These are phyloP conservation scores for Incumbomyces delicatus DNA, from an alignment of 2,329 filamentous ascomycete genomes.

Conservation along the genomic window DNA sequence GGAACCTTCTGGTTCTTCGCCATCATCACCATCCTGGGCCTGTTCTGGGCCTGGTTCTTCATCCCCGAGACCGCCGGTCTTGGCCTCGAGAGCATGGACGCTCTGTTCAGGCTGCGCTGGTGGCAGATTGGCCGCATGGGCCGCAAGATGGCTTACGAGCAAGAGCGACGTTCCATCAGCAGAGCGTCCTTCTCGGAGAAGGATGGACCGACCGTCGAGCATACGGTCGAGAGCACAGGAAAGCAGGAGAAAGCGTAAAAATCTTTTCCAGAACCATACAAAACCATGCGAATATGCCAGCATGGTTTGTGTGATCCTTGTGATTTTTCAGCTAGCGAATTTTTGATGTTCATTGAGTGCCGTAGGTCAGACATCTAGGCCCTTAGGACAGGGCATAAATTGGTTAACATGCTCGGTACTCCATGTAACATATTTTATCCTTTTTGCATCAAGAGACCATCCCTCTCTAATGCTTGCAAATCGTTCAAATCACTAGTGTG, in stretches of 20 bases:
- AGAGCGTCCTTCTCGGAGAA: slow-evolving; percentile 3
- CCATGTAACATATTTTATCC: too few relatives aligned
- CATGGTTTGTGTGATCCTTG: too few relatives aligned
- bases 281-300: too few relatives aligned
- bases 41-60: slow-evolving; percentile 61
- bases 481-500: too few relatives aligned
- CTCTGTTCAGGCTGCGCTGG: slow-evolving; percentile 63
- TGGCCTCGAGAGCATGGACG: slow-evolving; percentile 52
- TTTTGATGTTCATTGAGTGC: too few relatives aligned
- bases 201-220: not conserved
- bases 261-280: too few relatives aligned
- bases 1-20: slow-evolving; percentile 74
- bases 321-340: too few relatives aligned
- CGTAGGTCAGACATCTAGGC: too few relatives aligned
- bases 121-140: slow-evolving; percentile 53
- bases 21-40: slow-evolving; percentile 56
- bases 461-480: too few relatives aligned
- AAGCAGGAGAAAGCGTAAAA: not conserved
- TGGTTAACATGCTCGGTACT: too few relatives aligned
- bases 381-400: too few relatives aligned
- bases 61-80: slow-evolving; percentile 62
- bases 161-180: slow-evolving; percentile 3
- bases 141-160: slow-evolving; percentile 1
- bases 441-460: too few relatives aligned
- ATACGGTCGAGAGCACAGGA: not conserved